Evolutionary conservation across 2,329 filamentous ascomycete genomes (phyloP).

Genomic region (Trichoderma cornu-damae): DNA sequence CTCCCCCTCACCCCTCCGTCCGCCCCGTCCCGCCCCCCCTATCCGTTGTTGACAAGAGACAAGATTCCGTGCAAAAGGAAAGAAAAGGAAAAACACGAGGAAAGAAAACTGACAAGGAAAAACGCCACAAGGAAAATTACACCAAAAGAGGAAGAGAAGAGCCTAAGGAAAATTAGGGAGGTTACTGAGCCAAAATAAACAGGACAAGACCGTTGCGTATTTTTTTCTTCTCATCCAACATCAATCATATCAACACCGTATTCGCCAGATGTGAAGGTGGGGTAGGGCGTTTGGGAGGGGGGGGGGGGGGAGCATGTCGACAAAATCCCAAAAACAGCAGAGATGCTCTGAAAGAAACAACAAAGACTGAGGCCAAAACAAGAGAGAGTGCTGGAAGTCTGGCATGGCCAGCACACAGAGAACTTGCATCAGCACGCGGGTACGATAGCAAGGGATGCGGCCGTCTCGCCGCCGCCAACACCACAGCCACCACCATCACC

Average conservation of each 20-base stretch:
- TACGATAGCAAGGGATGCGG: neutral
- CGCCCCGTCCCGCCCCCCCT: too few relatives aligned
- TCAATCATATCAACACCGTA: constrained; percentile 18
- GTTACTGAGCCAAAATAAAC: neutral
- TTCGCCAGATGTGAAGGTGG: constrained; percentile 13
- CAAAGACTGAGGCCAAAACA: neutral
- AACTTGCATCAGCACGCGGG: neutral
- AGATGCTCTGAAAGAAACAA: neutral
- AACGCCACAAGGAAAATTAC: constrained; percentile 24
- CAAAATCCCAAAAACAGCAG: constrained; percentile 12
- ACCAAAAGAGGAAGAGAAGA: constrained; percentile 19
- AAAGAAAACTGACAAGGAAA: constrained; percentile 8
- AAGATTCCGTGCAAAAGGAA: neutral
- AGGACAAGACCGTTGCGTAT: constrained; percentile 10
- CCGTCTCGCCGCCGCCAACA: neutral
- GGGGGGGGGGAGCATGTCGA: neutral
- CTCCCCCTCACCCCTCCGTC: too few relatives aligned
- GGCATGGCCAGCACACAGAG: neutral
- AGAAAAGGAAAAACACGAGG: neutral
- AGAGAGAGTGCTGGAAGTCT: neutral
- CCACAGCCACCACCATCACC: too few relatives aligned
- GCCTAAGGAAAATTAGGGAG: constrained; percentile 11
- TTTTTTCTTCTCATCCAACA: constrained; percentile 20
- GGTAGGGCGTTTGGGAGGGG: too few relatives aligned
- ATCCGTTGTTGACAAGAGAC: neutral